These are phyloP conservation scores for Diaporthe sp. DNA, from an alignment of 2,329 filamentous ascomycete genomes.

Conservation along the genomic window DNA sequence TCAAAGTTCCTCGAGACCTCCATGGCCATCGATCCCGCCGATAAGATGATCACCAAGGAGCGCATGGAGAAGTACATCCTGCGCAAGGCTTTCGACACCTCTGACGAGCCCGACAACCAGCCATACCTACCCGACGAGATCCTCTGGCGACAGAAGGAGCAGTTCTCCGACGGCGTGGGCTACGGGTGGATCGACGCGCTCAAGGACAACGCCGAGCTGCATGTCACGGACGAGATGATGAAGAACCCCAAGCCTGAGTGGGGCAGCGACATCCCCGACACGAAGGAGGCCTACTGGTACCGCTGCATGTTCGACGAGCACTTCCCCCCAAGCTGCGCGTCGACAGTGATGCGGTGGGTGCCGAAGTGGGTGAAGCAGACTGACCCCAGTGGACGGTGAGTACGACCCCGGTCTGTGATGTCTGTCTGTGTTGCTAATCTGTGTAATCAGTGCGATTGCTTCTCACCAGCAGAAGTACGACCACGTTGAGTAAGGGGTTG, in stretches of 20 bases:
- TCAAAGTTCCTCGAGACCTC: conserved; percentile 87
- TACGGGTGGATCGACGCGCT: conserved; percentile 99
- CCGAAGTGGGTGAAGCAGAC: conserved; percentile 98
- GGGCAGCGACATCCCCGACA: conserved; percentile 92
- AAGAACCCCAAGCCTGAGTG: conserved; percentile 98
- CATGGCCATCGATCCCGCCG: conserved; percentile 94
- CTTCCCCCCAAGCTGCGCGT: conserved; percentile 92
- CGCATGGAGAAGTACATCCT: conserved; percentile 98
- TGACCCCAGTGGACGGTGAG: conserved; percentile 91
- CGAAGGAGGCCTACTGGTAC: conserved; percentile 99
- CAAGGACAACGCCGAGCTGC: conserved; percentile 91
- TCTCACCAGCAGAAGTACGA: conserved; percentile 84
- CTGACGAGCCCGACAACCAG: conserved; percentile 82
- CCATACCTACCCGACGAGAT: conserved; percentile 97
- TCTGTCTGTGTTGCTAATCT: conserved; percentile 41
- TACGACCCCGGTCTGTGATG: conserved; percentile 39
- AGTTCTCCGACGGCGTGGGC: conserved; percentile 98
- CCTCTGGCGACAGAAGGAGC: conserved; percentile 98
- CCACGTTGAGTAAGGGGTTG: conserved; percentile 52
- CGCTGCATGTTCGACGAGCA: conserved; percentile 98
- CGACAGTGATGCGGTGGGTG: conserved; percentile 95
- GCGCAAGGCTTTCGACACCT: conserved; percentile 96
- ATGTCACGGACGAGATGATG: conserved; percentile 98
- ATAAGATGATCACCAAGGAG: conserved; percentile 95
- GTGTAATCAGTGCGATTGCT: conserved; percentile 75